These are phyloP conservation scores for Cardamine occulta DNA, from an alignment of 345 rosid species.

Conservation along the genomic window DNA sequence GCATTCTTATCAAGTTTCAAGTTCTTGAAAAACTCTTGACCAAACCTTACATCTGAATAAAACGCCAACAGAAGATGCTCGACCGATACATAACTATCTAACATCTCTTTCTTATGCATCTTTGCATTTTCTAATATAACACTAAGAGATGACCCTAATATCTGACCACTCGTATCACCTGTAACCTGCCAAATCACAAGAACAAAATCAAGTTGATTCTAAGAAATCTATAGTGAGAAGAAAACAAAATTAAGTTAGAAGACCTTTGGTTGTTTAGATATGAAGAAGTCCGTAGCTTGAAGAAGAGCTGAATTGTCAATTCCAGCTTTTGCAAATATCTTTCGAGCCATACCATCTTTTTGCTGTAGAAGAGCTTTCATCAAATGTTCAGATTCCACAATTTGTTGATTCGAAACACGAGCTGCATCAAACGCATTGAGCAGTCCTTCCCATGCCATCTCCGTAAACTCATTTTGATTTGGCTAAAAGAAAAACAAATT, in stretches of 20 bases:
- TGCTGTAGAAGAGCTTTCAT: slow-evolving; percentile 96
- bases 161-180: slow-evolving; percentile 71
- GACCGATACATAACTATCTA: slow-evolving; percentile 76
- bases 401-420: slow-evolving; percentile 60
- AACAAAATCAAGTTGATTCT: not conserved
- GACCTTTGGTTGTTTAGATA: slow-evolving; percentile 69
- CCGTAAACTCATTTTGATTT: slow-evolving; percentile 70
- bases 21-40: slow-evolving; percentile 62
- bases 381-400: slow-evolving; percentile 84
- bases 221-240: not conserved
- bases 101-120: slow-evolving; percentile 74
- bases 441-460: slow-evolving; percentile 92
- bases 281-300: slow-evolving; percentile 67
- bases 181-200: slow-evolving; percentile 51
- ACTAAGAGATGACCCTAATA: slow-evolving; percentile 62
- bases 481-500: slow-evolving; percentile 39
- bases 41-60: slow-evolving; percentile 74
- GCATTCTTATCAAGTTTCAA: slow-evolving; percentile 65
- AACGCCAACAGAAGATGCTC: slow-evolving; percentile 79
- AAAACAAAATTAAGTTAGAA: not conserved
- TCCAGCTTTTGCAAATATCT: slow-evolving; percentile 77
- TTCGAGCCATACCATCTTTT: slow-evolving; percentile 83
- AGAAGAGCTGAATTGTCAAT: slow-evolving; percentile 69
- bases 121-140: slow-evolving; percentile 60
- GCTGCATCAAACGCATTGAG: slow-evolving; percentile 76